A percentile compares a stretch with the other conserved stretches of the same genome.
Conservation (phyloP, 768 basidiomycete genomes). For the Suillus decipiens region DNA sequence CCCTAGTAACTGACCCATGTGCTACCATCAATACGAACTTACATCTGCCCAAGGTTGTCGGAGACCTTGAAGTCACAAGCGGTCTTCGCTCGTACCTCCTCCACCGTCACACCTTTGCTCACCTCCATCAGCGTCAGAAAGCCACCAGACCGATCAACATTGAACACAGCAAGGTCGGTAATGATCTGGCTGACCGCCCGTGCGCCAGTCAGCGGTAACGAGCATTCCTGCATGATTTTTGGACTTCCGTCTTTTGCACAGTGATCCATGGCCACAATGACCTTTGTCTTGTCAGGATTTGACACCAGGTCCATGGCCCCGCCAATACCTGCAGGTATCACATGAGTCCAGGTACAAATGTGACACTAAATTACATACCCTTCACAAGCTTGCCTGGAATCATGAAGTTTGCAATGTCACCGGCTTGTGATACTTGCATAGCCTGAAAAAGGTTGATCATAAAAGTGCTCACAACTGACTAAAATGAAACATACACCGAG, state of each 20-base stretch:
- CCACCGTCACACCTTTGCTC: slow-evolving; percentile 75
- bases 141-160: slow-evolving; percentile 71
- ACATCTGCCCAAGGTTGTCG: slow-evolving; percentile 52
- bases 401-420: slow-evolving; percentile 96
- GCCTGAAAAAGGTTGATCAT: slow-evolving; percentile 45
- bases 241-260: slow-evolving; percentile 80
- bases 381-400: slow-evolving; percentile 88
- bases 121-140: slow-evolving; percentile 73
- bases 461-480: slow-evolving; percentile 6
- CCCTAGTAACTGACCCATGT: neutral
- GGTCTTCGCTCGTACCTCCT: slow-evolving; percentile 82
- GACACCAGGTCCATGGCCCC: slow-evolving; percentile 93
- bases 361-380: slow-evolving; percentile 37
- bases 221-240: slow-evolving; percentile 78
- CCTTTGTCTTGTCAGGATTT: slow-evolving; percentile 88
- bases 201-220: slow-evolving; percentile 84
- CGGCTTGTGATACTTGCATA: slow-evolving; percentile 87
- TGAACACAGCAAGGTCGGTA: slow-evolving; percentile 86
- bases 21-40: slow-evolving; percentile 11
- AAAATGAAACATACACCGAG: slow-evolving; percentile 61
- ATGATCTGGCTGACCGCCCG: slow-evolving; percentile 83
- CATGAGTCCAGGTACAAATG: neutral
- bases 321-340: slow-evolving; percentile 63
- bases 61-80: slow-evolving; percentile 72
- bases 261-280: slow-evolving; percentile 85